Conservation (phyloP, 306 rosid species). For the Canavalia ensiformis region DNA sequence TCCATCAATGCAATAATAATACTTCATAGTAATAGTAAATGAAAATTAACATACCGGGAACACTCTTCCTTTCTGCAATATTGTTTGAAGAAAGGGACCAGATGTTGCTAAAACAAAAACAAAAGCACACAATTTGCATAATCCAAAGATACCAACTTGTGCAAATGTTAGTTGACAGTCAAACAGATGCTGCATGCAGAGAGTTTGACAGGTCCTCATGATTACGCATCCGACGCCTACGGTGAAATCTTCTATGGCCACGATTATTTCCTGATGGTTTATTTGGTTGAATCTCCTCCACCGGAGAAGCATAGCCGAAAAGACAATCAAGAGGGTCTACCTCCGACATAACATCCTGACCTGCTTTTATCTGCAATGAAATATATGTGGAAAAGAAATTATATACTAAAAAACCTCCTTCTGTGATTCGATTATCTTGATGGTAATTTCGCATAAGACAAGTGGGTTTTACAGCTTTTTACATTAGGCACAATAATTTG, state of each 20-base stretch:
- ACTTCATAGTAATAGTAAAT: background rate
- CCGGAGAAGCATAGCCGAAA: conserved; percentile 60
- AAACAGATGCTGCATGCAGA: conserved; percentile 41
- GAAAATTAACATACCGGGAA: background rate
- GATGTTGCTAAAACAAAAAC: conserved; percentile 2
- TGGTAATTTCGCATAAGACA: background rate
- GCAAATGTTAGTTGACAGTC: conserved; percentile 25
- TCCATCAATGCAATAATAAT: background rate
- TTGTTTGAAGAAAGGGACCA: background rate
- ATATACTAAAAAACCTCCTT: background rate
- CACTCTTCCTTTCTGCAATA: background rate
- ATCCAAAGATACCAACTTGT: conserved; percentile 13
- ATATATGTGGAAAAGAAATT: background rate
- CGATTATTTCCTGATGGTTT: conserved; percentile 55
- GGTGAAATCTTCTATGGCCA: conserved; percentile 68
- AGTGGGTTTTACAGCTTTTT: background rate
- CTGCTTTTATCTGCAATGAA: conserved; percentile 59
- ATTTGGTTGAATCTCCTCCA: conserved; percentile 64
- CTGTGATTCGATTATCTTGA: conserved; percentile 8
- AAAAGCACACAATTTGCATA: background rate
- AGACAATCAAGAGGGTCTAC: conserved; percentile 74
- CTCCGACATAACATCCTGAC: conserved; percentile 55
- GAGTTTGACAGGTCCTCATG: conserved; percentile 50
- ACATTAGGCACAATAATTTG: conserved; percentile 1
- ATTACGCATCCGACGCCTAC: conserved; percentile 67